phyloP scores from a whole-genome alignment of 176 grass and related monocot genomes.

The Oryza brachyantha region DNA sequence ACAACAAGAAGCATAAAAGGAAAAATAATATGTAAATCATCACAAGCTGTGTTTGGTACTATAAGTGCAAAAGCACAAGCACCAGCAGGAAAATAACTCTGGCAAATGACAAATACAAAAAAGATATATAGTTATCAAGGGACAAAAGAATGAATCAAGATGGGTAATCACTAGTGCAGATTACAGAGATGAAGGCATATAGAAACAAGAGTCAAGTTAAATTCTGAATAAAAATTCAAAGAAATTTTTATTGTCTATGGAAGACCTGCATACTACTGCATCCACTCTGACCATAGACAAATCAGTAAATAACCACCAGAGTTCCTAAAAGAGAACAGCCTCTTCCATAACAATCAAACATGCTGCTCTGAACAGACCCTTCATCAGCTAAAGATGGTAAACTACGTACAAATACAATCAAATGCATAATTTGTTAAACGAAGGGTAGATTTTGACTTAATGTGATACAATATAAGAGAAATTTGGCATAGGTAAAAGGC shows the following conservation, averaged over 20 bases:
- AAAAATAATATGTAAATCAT: neutral
- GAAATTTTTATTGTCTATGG: neutral
- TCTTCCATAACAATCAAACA: slow-evolving; percentile 1
- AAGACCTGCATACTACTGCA: neutral
- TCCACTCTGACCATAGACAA: neutral
- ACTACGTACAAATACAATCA: neutral
- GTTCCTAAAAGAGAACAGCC: neutral
- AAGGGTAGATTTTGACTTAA: neutral
- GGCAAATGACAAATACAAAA: neutral
- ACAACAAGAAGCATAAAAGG: neutral
- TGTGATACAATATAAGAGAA: neutral
- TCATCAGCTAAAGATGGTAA: neutral
- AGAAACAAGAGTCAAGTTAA: neutral
- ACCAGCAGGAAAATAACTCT: neutral
- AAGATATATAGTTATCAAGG: neutral
- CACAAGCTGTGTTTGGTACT: neutral
- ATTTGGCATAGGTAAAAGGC: slow-evolving; percentile 16
- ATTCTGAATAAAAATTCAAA: neutral
- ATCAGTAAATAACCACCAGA: neutral
- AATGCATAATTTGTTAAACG: neutral
- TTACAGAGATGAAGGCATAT: neutral
- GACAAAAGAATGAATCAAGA: neutral
- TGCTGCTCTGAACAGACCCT: neutral
- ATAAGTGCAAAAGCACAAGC: neutral
- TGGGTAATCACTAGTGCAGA: neutral